These are phyloP conservation scores for Zygoascus meyerae DNA, from an alignment of 1,139 yeast genomes.

Conservation along the genomic window DNA sequence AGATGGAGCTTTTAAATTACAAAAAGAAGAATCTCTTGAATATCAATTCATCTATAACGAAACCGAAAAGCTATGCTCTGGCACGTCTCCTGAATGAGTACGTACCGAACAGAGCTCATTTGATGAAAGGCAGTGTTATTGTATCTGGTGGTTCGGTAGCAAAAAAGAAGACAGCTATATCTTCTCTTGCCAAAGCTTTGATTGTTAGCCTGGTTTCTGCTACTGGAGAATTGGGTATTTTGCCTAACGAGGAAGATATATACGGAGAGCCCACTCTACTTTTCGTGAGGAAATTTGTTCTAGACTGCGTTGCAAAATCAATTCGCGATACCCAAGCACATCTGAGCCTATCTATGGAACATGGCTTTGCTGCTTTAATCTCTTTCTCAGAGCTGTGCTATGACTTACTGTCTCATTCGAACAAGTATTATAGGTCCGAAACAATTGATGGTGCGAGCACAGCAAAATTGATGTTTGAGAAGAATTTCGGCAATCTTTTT, in stretches of 20 bases:
- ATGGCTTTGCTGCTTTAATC: constrained; percentile 48
- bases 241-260: constrained; percentile 28
- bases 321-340: constrained; percentile 45
- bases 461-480: constrained; percentile 61
- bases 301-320: constrained; percentile 62
- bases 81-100: constrained; percentile 73
- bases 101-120: constrained; percentile 42
- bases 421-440: constrained; percentile 36
- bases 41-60: constrained; percentile 20
- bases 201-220: constrained; percentile 44
- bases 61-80: constrained; percentile 70
- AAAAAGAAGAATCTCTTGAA: constrained; percentile 46
- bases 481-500: constrained; percentile 53
- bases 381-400: constrained; percentile 50
- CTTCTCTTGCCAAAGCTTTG: constrained; percentile 45
- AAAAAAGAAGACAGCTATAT: constrained; percentile 37
- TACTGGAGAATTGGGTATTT: constrained; percentile 41
- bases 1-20: constrained; percentile 74
- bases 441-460: constrained; percentile 55
- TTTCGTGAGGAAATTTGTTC: constrained; percentile 65
- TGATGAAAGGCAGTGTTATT: constrained; percentile 28
- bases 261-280: constrained; percentile 62
- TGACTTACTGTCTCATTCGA: constrained; percentile 26
- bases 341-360: constrained; percentile 33
- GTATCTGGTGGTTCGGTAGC: constrained; percentile 26